These are phyloP conservation scores for Leishmania tarentolae DNA, from an alignment of 208 protist genomes.

Conservation along the genomic window DNA sequence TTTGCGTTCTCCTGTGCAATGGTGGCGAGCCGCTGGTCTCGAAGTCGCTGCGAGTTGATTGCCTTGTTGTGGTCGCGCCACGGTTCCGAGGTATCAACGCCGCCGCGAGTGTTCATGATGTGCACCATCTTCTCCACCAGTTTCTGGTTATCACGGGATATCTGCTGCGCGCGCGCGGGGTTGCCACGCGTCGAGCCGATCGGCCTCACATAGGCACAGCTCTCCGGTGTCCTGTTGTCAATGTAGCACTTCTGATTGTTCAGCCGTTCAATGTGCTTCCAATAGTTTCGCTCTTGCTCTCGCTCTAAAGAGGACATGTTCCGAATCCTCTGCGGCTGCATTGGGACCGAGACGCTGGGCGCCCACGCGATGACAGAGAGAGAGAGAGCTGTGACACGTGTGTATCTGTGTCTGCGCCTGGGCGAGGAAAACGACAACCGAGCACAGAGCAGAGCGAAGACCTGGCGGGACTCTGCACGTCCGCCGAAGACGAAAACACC, in stretches of 20 bases:
- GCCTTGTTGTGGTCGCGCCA: slow-evolving; percentile 52
- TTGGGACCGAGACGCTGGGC: background rate
- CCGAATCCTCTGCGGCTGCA: slow-evolving; percentile 28
- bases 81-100: slow-evolving; percentile 68
- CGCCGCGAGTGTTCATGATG: slow-evolving; percentile 67
- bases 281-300: slow-evolving; percentile 48
- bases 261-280: slow-evolving; percentile 61
- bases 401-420: too few species aligned
- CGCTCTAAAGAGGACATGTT: slow-evolving; percentile 31
- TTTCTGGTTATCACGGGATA: slow-evolving; percentile 59
- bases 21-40: slow-evolving; percentile 31
- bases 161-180: slow-evolving; percentile 29
- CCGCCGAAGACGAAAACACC: background rate
- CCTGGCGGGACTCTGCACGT: background rate
- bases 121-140: slow-evolving; percentile 62
- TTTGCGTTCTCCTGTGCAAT: slow-evolving; percentile 60
- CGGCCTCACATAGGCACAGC: slow-evolving; percentile 35
- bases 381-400: too few species aligned
- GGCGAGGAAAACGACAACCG: too few species aligned
- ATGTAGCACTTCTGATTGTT: slow-evolving; percentile 40
- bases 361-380: too few species aligned
- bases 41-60: slow-evolving; percentile 48
- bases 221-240: slow-evolving; percentile 51
- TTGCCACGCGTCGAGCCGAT: slow-evolving; percentile 35
- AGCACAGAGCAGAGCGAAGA: too few species aligned